These are phyloP conservation scores for Entomortierella parvispora DNA, from an alignment of 192 early-diverging fungal genomes.

Conservation along the genomic window DNA sequence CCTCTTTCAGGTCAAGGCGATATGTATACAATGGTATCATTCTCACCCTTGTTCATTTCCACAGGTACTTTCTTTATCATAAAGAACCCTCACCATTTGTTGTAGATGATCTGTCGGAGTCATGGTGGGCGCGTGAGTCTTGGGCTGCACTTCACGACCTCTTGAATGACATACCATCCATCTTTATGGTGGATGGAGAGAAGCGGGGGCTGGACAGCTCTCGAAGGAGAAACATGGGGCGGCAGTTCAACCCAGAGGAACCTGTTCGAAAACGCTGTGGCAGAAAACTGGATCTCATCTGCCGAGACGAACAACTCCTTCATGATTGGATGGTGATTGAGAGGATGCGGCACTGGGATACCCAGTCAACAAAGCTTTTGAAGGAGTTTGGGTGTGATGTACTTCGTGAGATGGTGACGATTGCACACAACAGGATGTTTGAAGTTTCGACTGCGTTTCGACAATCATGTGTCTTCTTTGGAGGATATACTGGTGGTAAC, in stretches of 20 bases:
- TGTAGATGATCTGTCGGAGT: constrained; percentile 7
- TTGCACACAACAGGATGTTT: constrained; percentile 12
- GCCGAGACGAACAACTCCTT: neutral
- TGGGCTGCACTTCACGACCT: constrained; percentile 5
- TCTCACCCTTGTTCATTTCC: neutral
- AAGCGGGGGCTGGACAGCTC: constrained; percentile 7
- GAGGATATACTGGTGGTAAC: constrained; percentile 7
- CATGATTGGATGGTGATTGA: constrained; percentile 3
- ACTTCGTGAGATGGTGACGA: constrained; percentile 2
- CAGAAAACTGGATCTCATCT: constrained; percentile 2
- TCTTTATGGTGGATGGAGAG: constrained; percentile 7
- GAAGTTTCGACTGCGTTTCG: neutral
- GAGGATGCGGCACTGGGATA: constrained; percentile 2
- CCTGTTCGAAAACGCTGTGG: neutral
- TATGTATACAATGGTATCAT: neutral
- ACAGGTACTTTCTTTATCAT: constrained; percentile 8
- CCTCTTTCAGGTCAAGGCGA: neutral
- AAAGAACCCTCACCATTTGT: constrained; percentile 2
- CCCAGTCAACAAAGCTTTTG: neutral
- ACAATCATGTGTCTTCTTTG: neutral
- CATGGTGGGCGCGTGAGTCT: constrained; percentile 6
- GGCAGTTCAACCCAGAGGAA: constrained; percentile 2
- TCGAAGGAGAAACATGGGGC: constrained; percentile 9
- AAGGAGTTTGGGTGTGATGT: constrained; percentile 12
- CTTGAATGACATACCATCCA: constrained; percentile 1